Conservation (phyloP, 2,329 filamentous ascomycete genomes). For the Colletotrichum higginsianum region DNA sequence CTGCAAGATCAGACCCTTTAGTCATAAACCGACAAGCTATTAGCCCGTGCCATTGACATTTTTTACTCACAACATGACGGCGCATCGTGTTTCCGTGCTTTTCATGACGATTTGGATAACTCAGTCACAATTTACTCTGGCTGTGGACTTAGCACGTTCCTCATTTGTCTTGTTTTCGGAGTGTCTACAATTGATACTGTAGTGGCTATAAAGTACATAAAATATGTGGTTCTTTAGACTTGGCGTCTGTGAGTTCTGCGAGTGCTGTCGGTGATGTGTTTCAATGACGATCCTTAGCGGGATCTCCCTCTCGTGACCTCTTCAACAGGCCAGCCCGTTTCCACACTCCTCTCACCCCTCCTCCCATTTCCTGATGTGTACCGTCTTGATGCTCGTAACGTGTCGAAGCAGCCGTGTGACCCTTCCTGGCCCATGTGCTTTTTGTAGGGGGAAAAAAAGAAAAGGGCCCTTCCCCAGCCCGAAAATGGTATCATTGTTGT, state of each 20-base stretch:
- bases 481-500: conserved; percentile 40
- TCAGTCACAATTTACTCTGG: too few species aligned
- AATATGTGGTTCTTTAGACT: neutral
- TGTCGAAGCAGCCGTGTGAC: conserved; percentile 1
- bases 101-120: neutral
- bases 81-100: neutral
- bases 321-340: conserved; percentile 10
- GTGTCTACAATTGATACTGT: conserved; percentile 17
- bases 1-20: too few species aligned
- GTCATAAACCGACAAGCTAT: neutral
- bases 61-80: too few species aligned
- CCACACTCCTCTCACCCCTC: neutral
- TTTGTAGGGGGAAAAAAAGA: neutral
- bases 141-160: neutral
- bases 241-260: neutral
- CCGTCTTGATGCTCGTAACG: conserved; percentile 15
- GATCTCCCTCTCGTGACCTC: neutral
- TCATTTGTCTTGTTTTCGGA: neutral
- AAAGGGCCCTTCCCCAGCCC: conserved; percentile 7
- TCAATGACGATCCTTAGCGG: neutral
- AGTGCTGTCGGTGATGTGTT: neutral
- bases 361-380: neutral
- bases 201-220: conserved; percentile 18
- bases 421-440: conserved; percentile 6
- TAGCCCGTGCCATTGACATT: neutral